Conservation (phyloP, 208 protist genomes). For the Naegleria gruberi region DNA sequence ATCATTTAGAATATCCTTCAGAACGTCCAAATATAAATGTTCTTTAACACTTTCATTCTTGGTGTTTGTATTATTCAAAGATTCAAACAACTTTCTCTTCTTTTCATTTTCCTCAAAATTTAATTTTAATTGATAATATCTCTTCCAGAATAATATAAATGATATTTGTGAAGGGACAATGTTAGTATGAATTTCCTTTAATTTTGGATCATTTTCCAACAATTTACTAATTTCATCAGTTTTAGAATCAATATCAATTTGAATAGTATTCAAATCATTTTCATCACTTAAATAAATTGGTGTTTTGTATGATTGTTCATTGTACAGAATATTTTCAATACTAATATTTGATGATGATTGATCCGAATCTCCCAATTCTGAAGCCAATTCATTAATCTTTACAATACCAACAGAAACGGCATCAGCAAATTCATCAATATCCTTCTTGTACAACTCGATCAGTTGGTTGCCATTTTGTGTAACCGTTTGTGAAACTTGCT, state of each 20-base stretch:
- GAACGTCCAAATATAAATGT: background rate
- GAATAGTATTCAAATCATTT: background rate
- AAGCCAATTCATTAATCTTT: background rate
- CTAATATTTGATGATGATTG: background rate
- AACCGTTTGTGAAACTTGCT: background rate
- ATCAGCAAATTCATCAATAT: background rate
- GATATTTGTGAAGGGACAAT: background rate
- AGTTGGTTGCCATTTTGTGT: background rate
- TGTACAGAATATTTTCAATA: background rate
- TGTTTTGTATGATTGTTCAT: background rate
- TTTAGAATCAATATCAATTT: background rate
- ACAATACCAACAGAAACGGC: background rate
- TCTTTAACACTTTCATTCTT: background rate
- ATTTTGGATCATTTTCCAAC: background rate
- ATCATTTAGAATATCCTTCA: background rate
- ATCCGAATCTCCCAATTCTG: background rate
- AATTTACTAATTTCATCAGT: background rate
- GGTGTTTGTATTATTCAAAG: background rate
- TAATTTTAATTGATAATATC: background rate
- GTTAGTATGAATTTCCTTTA: background rate
- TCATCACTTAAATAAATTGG: background rate
- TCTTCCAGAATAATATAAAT: background rate
- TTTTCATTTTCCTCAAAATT: background rate
- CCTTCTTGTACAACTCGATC: background rate
- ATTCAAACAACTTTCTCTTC: background rate